phyloP scores from a whole-genome alignment of 306 rosid species.

The Cyamopsis tetragonoloba region DNA sequence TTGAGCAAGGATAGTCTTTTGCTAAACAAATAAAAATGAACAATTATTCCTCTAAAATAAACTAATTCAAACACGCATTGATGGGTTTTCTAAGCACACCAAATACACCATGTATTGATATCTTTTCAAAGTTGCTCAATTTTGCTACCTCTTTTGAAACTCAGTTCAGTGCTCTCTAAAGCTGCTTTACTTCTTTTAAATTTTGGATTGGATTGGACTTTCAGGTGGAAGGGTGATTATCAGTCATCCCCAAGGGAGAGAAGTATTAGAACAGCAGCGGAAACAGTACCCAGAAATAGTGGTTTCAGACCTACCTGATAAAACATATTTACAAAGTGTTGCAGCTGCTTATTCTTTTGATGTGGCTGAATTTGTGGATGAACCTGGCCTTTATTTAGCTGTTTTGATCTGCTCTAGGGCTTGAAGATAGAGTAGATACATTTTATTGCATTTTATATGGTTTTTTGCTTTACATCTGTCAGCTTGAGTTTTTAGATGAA shows the following conservation, averaged over 20 bases:
- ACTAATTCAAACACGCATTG: too few species aligned
- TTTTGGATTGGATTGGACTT: slow-evolving; percentile 17
- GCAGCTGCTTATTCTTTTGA: slow-evolving; percentile 62
- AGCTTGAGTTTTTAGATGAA: slow-evolving; percentile 9
- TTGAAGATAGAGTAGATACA: slow-evolving; percentile 16
- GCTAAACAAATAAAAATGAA: too few species aligned
- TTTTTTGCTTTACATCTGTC: background rate
- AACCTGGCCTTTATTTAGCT: slow-evolving; percentile 63
- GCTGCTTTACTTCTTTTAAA: background rate
- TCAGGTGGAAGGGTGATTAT: slow-evolving; percentile 78
- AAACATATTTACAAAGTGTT: slow-evolving; percentile 45
- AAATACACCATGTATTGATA: background rate
- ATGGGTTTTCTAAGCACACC: background rate
- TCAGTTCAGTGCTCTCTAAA: background rate
- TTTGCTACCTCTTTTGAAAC: slow-evolving; percentile 3
- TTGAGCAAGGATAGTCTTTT: too few species aligned
- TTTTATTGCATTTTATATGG: slow-evolving; percentile 1
- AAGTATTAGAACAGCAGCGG: slow-evolving; percentile 52
- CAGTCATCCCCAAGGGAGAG: slow-evolving; percentile 84
- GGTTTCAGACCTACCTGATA: slow-evolving; percentile 69
- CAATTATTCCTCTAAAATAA: too few species aligned
- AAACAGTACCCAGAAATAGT: slow-evolving; percentile 53
- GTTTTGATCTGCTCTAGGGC: slow-evolving; percentile 47
- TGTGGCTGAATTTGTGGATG: slow-evolving; percentile 60
- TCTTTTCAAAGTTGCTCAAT: background rate